Percentiles rank a stretch among this genome's conserved stretches.
These are phyloP conservation scores for Alloascoidea africana DNA, from an alignment of 805 yeast species.

Conservation along the genomic window DNA sequence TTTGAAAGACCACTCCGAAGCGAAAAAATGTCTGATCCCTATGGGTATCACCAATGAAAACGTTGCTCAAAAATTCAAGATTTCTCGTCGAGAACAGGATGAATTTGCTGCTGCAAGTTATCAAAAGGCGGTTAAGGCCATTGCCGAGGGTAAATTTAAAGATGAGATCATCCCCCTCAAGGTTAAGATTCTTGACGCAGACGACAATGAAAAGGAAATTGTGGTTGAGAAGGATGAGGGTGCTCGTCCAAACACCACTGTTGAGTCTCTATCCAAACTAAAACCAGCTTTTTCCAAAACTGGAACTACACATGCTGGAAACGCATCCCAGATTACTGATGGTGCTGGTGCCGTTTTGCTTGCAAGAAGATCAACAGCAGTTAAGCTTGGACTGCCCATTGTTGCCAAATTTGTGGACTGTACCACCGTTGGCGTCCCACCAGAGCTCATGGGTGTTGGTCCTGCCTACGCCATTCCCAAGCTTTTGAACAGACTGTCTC, in stretches of 20 bases:
- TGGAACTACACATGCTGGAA: conserved; percentile 90
- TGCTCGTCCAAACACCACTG: conserved; percentile 76
- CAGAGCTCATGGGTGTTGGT: conserved; percentile 95
- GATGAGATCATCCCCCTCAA: conserved; percentile 81
- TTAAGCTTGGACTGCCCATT: conserved; percentile 52
- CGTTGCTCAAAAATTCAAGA: conserved; percentile 51
- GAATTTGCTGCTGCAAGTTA: conserved; percentile 80
- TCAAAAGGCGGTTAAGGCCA: conserved; percentile 70
- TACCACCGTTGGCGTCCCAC: conserved; percentile 85
- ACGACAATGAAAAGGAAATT: conserved; percentile 39
- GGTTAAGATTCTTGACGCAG: conserved; percentile 39
- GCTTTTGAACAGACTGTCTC: conserved; percentile 45
- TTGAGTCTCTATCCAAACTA: conserved; percentile 56
- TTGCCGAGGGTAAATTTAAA: conserved; percentile 55
- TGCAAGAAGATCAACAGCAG: conserved; percentile 77
- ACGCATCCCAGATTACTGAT: conserved; percentile 90
- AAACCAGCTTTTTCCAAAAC: conserved; percentile 77
- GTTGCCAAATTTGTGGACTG: conserved; percentile 71
- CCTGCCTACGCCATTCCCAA: conserved; percentile 93
- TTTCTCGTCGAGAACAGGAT: conserved; percentile 67
- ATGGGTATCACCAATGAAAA: conserved; percentile 97
- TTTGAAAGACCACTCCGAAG: conserved; percentile 21
- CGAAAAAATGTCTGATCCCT: conserved; percentile 75
- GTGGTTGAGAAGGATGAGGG: conserved; percentile 70
- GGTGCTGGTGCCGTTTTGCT: conserved; percentile 88